Evolutionary conservation across 2,329 filamentous ascomycete genomes (phyloP).

Genomic region (Tolypocladium sp.): DNA sequence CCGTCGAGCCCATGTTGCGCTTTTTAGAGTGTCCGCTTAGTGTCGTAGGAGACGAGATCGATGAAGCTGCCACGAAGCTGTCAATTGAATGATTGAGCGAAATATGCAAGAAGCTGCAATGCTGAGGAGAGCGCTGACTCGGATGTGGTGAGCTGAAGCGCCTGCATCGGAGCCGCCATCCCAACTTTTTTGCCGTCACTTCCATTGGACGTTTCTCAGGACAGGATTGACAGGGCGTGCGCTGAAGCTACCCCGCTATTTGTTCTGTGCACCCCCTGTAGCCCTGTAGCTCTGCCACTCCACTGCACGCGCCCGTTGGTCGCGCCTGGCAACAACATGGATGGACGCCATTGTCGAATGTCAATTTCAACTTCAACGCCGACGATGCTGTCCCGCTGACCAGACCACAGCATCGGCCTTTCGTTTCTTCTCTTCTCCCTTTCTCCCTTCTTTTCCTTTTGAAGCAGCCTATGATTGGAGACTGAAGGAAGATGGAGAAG

Average conservation of each 20-base stretch:
- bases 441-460: neutral
- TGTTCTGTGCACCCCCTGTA: neutral
- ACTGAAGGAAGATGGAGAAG: slow-evolving; percentile 62
- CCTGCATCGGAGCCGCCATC: slow-evolving; percentile 17
- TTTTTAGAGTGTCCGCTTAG: neutral
- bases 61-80: no score
- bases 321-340: neutral
- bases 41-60: neutral
- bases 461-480: neutral
- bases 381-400: neutral
- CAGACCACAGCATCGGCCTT: neutral
- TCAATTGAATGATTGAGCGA: neutral
- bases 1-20: slow-evolving; percentile 14
- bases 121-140: neutral
- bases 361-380: neutral
- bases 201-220: neutral
- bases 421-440: no score
- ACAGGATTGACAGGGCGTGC: neutral
- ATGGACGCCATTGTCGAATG: neutral
- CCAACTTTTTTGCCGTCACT: slow-evolving; percentile 11
- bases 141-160: slow-evolving; percentile 2
- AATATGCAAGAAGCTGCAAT: neutral
- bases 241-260: slow-evolving; percentile 3
- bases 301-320: neutral
- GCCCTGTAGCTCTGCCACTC: neutral